phyloP scores from a whole-genome alignment of 2,329 filamentous ascomycete species.

The Lecanicillium sp. region DNA sequence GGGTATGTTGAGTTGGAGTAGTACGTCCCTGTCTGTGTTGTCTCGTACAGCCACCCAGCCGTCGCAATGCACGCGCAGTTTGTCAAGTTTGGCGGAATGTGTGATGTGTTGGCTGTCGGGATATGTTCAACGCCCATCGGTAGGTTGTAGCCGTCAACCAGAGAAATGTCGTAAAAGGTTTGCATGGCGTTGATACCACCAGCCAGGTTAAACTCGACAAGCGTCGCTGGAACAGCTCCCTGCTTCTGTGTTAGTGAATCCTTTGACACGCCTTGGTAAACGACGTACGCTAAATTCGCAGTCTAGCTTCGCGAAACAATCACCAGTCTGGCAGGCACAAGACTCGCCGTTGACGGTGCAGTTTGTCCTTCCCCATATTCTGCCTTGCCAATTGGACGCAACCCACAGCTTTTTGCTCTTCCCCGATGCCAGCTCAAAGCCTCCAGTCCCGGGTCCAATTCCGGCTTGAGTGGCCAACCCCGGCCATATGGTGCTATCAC shows the following conservation, averaged over 20 bases:
- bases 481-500: conserved; percentile 65
- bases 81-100: conserved; percentile 68
- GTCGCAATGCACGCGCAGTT: conserved; percentile 73
- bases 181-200: conserved; percentile 53
- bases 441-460: conserved; percentile 56
- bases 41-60: conserved; percentile 49
- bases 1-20: conserved; percentile 60
- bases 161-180: conserved; percentile 77
- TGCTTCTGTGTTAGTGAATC: conserved; percentile 20
- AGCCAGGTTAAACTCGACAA: conserved; percentile 73
- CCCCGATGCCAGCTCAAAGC: conserved; percentile 58
- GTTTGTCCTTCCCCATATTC: conserved; percentile 78
- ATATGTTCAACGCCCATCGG: conserved; percentile 58
- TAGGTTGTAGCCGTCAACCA: conserved; percentile 80
- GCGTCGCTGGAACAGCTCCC: conserved; percentile 66
- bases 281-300: conserved; percentile 59
- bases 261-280: neutral
- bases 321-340: conserved; percentile 65
- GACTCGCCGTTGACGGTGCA: conserved; percentile 66
- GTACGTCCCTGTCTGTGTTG: conserved; percentile 44
- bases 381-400: conserved; percentile 68
- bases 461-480: conserved; percentile 68
- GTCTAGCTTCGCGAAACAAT: conserved; percentile 63
- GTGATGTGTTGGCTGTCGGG: conserved; percentile 51
- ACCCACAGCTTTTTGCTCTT: conserved; percentile 56